Evolutionary conservation across 1,284 basidiomycete genomes (phyloP), one percentile per base, ranked within the genome.

Genomic region (Meripilus lineatus): DNA sequence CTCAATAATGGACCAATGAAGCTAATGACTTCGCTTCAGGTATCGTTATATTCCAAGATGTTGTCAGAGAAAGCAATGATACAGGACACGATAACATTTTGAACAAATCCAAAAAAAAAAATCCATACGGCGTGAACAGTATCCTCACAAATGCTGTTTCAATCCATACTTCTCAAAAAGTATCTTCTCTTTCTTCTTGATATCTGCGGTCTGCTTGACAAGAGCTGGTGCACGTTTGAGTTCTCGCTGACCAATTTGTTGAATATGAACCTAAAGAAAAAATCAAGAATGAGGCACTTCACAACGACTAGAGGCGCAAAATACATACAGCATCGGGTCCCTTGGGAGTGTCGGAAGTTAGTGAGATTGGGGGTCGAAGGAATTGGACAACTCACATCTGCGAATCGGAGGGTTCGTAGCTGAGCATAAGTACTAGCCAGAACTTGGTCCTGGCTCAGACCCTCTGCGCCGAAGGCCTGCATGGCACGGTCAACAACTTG

Each of bases 401-500:
- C 93, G 57, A 91, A 81, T 32, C 93, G 81, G 21, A 97, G 74
- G 0, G 94, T 97, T 44, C 95, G 77, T 51, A 97, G 64, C 18
- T 79, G 78, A 23, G 90, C 88, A 72, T 82, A 98, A 50, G 79
- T 75, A 41, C 67, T 61, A 0, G 95, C 93, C 26, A 99, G 77
- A 22, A 81, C 79, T 38, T 85, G 84, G 58, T 98, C 95, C 66
- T 96, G 93, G 40, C 79, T 91, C 44, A 99, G 71, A 47, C 95
- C 95, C 68, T 97, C 95, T 20, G 93, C 95, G 45, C 95, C 95
- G 60, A 91, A 90, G 0, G 86, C 75, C 72, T 99, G 95, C 51
- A 99, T 98, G 1, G 93, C 89, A 30, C 92, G 83, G 69, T 99
- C 96, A 42, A 98, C 76, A 45, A 99, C 86, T 24, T 74, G 70